Evolutionary conservation across 768 basidiomycete species (phyloP).

Genomic region (Pulveroboletus sp.): DNA sequence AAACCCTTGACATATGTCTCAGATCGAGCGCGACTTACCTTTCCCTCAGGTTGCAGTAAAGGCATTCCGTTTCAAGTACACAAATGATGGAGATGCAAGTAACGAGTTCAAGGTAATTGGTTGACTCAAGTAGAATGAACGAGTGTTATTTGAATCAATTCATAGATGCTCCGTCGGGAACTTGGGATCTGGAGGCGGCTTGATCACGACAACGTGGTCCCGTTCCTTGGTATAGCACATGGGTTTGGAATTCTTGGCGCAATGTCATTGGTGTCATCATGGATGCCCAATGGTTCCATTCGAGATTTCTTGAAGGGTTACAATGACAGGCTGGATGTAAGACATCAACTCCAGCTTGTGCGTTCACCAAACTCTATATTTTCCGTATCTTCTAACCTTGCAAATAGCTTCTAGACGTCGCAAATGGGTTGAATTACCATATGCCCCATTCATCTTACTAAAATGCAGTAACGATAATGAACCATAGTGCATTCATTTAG

Average conservation of each 20-base stretch:
- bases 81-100: no score
- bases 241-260: neutral
- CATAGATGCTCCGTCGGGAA: no score
- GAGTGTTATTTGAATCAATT: no score
- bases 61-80: no score
- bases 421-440: neutral
- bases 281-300: constrained; percentile 1
- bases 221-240: no score
- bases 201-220: neutral
- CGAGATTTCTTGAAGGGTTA: neutral
- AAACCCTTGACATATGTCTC: no score
- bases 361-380: neutral
- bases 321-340: neutral
- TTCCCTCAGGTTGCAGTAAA: no score
- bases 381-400: neutral
- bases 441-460: neutral
- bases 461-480: neutral
- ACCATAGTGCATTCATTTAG: neutral
- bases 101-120: no score
- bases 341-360: neutral
- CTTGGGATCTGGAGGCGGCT: neutral
- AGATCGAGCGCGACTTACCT: no score
- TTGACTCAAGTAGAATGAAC: no score
- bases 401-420: neutral
- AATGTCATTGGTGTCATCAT: neutral